A percentile compares a stretch with the other conserved stretches of the same genome.
Conservation (phyloP, 306 rosid genomes). For the Hippophae tibetana region DNA sequence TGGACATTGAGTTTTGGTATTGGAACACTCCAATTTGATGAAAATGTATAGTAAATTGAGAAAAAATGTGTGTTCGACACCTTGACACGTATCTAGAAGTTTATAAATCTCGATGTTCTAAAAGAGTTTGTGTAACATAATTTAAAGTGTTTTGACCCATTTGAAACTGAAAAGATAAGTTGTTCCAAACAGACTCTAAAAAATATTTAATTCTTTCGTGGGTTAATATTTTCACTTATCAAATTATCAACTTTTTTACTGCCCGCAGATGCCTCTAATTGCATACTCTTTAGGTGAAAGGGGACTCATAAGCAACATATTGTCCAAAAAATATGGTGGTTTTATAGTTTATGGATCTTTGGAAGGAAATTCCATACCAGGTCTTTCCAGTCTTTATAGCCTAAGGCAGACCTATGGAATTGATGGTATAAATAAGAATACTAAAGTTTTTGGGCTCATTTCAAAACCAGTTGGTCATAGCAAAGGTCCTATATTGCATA, state of each 20-base stretch:
- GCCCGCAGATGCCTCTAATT: constrained; percentile 31
- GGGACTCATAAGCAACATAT: constrained; percentile 40
- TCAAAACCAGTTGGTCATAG: constrained; percentile 48
- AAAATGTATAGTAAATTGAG: no score
- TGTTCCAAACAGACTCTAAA: no score
- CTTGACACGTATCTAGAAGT: no score
- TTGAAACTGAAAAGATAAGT: no score
- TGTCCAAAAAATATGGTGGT: constrained; percentile 38
- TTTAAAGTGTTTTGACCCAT: no score
- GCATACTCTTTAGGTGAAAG: constrained; percentile 39
- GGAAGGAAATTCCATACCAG: constrained; percentile 28
- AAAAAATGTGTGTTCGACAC: no score
- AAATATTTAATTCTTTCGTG: background rate
- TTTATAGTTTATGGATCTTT: constrained; percentile 31
- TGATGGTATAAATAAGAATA: constrained; percentile 21
- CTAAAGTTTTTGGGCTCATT: constrained; percentile 41
- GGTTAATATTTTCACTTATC: background rate
- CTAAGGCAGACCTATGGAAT: constrained; percentile 28
- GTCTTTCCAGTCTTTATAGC: constrained; percentile 25
- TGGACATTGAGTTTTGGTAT: no score
- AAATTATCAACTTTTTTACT: constrained; percentile 4
- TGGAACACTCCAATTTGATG: no score
- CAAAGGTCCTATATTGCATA: constrained; percentile 45
- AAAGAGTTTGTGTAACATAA: no score
- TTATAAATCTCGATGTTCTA: no score